Evolutionary conservation across 208 protist species (phyloP).

Genomic region (Strigomonas galati): DNA sequence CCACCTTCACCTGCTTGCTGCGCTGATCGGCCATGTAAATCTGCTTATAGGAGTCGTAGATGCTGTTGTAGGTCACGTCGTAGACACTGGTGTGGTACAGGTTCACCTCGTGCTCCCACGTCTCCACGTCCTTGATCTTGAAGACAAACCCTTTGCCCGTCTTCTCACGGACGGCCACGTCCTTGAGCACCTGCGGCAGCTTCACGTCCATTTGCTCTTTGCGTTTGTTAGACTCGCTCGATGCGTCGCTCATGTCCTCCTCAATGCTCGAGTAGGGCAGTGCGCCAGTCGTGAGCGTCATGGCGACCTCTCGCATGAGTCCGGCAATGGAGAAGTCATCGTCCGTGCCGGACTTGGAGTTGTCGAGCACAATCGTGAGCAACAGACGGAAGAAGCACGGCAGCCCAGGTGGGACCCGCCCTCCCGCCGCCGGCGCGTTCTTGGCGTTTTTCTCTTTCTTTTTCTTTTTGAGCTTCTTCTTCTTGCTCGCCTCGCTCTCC

Average conservation of each 20-base stretch:
- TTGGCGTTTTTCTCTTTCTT: not conserved
- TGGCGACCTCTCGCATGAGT: slow-evolving; percentile 23
- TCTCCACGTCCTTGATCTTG: slow-evolving; percentile 38
- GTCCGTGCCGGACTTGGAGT: slow-evolving; percentile 25
- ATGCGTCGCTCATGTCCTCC: slow-evolving; percentile 11
- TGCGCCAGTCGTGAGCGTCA: slow-evolving; percentile 21
- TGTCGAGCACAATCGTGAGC: slow-evolving; percentile 51
- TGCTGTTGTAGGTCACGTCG: slow-evolving; percentile 25
- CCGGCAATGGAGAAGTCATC: slow-evolving; percentile 20
- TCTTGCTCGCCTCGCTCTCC: not conserved
- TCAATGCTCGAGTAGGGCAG: slow-evolving; percentile 16
- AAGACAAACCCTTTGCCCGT: slow-evolving; percentile 28
- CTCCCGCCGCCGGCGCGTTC: not conserved
- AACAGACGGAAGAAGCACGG: slow-evolving; percentile 48
- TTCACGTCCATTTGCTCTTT: not conserved
- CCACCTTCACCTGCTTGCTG: not conserved
- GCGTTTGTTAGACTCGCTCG: not conserved
- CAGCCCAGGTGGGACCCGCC: slow-evolving; percentile 13
- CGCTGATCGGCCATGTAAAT: slow-evolving; percentile 10
- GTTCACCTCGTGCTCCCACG: slow-evolving; percentile 43
- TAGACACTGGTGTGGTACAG: slow-evolving; percentile 40
- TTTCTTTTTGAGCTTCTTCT: not conserved
- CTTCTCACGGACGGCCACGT: slow-evolving; percentile 34
- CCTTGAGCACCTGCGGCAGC: slow-evolving; percentile 21
- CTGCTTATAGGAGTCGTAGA: slow-evolving; percentile 31